A percentile compares a stretch with the other conserved stretches of the same genome.
Conservation (phyloP, 768 basidiomycete genomes). For the Lactarius quietus region DNA sequence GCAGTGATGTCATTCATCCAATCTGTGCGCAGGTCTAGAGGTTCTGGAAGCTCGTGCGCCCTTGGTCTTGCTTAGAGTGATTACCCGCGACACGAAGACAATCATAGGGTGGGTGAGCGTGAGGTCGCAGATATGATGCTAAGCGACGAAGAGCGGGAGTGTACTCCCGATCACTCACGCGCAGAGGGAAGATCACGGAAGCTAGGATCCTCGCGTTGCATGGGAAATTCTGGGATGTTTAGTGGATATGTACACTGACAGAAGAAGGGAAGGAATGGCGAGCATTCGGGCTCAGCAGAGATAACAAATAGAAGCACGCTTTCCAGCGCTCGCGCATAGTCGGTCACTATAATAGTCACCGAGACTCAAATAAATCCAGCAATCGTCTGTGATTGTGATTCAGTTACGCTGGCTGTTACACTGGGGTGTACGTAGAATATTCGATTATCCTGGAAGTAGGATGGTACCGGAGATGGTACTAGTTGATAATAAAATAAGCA, state of each 20-base stretch:
- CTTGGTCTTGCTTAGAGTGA: constrained; percentile 28
- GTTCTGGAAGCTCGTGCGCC: constrained; percentile 29
- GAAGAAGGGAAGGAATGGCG: background rate
- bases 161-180: constrained; percentile 16
- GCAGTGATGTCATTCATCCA: constrained; percentile 10
- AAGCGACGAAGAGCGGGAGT: background rate
- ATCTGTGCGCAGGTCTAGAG: constrained; percentile 17
- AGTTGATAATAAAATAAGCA: constrained; percentile 8
- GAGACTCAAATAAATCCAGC: background rate
- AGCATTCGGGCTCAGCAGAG: background rate
- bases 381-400: background rate
- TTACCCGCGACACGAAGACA: background rate
- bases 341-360: background rate
- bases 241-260: background rate
- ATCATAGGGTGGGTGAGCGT: constrained; percentile 8
- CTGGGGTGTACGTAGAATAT: background rate
- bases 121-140: background rate
- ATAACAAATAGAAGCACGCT: background rate
- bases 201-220: constrained; percentile 1
- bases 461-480: background rate
- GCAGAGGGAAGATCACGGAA: background rate
- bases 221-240: background rate
- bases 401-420: background rate
- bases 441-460: background rate
- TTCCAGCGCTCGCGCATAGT: background rate